These are phyloP conservation scores for Cardamine resedifolia DNA, from an alignment of 345 rosid genomes.

Conservation along the genomic window DNA sequence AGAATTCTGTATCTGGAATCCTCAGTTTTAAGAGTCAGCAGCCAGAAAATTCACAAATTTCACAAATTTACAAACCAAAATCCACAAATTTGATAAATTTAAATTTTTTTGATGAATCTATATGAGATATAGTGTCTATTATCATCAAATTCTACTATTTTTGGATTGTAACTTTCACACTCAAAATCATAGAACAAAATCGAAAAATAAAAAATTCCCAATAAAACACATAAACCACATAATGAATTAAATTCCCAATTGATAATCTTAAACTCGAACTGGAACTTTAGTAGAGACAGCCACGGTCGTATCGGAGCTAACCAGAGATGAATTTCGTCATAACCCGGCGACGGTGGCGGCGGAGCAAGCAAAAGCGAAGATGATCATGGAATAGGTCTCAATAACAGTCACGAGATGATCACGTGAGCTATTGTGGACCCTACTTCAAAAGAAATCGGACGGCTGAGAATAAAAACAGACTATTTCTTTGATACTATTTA, in stretches of 20 bases:
- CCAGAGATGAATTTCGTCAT: not conserved
- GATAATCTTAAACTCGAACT: not conserved
- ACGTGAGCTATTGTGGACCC: slow-evolving; percentile 20
- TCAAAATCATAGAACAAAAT: not conserved
- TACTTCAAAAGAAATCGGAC: not conserved
- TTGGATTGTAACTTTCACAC: not conserved
- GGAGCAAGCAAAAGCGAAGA: slow-evolving; percentile 7
- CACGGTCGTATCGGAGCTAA: not conserved
- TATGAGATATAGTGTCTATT: not conserved
- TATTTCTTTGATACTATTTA: not conserved
- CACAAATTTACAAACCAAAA: not conserved
- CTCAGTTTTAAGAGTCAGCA: not conserved
- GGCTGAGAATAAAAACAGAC: slow-evolving; percentile 13
- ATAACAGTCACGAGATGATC: slow-evolving; percentile 28
- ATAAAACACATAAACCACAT: not conserved
- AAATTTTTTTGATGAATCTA: too few relatives aligned
- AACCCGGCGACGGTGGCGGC: not conserved
- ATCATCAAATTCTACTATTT: not conserved
- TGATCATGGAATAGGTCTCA: not conserved
- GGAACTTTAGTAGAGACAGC: not conserved
- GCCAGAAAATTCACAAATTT: not conserved
- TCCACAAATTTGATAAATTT: too few relatives aligned
- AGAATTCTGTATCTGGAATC: not conserved
- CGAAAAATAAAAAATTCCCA: not conserved
- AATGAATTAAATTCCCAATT: not conserved